Base-by-base conservation (phyloP, 2,329 filamentous ascomycete species). In the Penicillium brasilianum region DNA sequence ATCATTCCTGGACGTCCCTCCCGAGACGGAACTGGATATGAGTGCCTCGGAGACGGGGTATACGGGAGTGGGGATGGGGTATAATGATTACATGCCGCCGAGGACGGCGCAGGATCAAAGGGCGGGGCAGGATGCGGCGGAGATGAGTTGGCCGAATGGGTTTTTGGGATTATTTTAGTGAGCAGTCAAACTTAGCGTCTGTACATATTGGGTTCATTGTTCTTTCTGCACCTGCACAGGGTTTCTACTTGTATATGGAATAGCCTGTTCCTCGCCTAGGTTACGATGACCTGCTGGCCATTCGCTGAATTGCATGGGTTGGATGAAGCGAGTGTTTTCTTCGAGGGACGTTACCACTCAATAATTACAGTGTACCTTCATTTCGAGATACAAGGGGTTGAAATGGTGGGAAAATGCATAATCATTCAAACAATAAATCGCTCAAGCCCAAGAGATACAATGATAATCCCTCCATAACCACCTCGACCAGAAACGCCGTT, bases 91-190 rank as follows among this genome's bases (percentile, higher is more conserved):
- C 10, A 37, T 37, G 34, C 43, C 62, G 61, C 20, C 28, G 8
- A 6, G 46, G 56, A 1, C 44, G 2, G 52, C 32, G 11, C 59
- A 63, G 25, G 55, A 36, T 11, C 57, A 55, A 13, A 54, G 58
- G 25, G 9, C 18, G 25, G 44, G 25, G 32, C 46, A 50, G 41
- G 34, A 57, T 41, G 20, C 39, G 18, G 20, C 52, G 18, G 60
- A 59, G 57, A 39, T 41, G n/a, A 36, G 50, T 25, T 65, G 65
- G 62, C 50, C 66, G 37, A 63, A 66, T 57, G 63, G 64, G 4
- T 68, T 69, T 46, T 51, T 69, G 51, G 66, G 65, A 14, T 39
- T 70, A 28, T 66, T 69, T 39, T 66, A 65, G 50, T 14, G 16
- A 9, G 14, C 3, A 1, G 4, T 18, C 30, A 14, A 48, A 5